A percentile compares a stretch with the other conserved stretches of the same genome.
These are phyloP conservation scores for Schizonepeta tenuifolia DNA, from an alignment of 257 asterid genomes.

Conservation along the genomic window DNA sequence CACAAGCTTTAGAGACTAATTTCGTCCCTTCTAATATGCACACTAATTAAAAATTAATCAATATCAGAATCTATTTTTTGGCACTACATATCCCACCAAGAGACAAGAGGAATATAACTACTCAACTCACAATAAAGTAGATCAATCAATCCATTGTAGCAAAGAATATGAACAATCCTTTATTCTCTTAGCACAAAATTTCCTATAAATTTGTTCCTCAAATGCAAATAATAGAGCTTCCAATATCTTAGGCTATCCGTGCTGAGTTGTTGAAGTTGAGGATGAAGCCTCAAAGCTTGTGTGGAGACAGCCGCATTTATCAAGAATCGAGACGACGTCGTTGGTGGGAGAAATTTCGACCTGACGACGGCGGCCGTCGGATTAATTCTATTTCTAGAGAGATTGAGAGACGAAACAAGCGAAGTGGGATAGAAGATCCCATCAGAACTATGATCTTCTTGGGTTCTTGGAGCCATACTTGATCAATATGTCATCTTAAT, in stretches of 20 bases:
- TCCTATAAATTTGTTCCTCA: conserved; percentile 39
- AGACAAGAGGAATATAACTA: conserved; percentile 33
- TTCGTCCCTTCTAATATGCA: too few relatives aligned
- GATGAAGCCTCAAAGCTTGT: conserved; percentile 48
- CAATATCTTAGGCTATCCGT: conserved; percentile 23
- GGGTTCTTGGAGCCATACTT: conserved; percentile 63
- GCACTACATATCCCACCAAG: not conserved
- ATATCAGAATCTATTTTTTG: not conserved
- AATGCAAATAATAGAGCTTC: conserved; percentile 24
- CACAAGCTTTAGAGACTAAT: too few relatives aligned
- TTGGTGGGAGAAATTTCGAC: conserved; percentile 36
- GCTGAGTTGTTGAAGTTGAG: not conserved
- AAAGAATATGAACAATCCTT: conserved; percentile 20
- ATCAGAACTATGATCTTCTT: conserved; percentile 66
- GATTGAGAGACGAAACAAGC: conserved; percentile 46
- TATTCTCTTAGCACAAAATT: conserved; percentile 10
- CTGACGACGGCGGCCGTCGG: not conserved
- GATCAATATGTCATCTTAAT: not conserved
- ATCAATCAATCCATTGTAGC: conserved; percentile 28
- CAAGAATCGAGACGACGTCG: conserved; percentile 29
- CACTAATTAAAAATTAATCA: not conserved
- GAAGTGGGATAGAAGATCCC: conserved; percentile 57
- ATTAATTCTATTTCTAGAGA: conserved; percentile 32
- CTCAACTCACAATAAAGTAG: conserved; percentile 32
- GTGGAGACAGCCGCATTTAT: conserved; percentile 33